Evolutionary conservation across 345 rosid genomes (phyloP), one percentile per base, ranked within the genome.

Genomic region (Adansonia digitata): DNA sequence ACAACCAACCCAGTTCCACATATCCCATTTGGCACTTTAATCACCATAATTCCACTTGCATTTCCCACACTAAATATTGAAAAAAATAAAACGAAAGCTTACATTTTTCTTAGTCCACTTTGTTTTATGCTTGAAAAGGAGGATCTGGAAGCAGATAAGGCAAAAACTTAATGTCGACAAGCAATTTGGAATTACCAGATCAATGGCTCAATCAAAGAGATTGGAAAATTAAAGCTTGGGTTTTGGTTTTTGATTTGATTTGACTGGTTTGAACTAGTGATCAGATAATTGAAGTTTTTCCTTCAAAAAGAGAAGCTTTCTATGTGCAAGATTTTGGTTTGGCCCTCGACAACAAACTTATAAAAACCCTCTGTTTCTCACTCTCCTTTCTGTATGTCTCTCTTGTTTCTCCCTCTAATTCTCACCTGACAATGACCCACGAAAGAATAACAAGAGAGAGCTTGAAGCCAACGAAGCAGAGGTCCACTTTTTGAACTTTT

Each of bases 401-500:
- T 68, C 43, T 63, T 26, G 9, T 42, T 73, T 71, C 63, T 71
- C 70, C 75, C 78, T 77, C 80, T 69, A 57, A 39, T 29, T 72
- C 77, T 77, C 35, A 82, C 80, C 84, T 84, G 92, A 88, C 89
- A 86, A 59, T 85, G 85, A 78, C 82, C 91, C 88, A 90, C 86
- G 87, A 84, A 86, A 85, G 80, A 87, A 84, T 88, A 87, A 84
- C 89, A 79, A 86, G 78, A 82, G 86, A 78, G 86, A 84, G 90
- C 84, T 89, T 74, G 86, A 78, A 79, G 93, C 91, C 98, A 87
- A 92, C 94, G 80, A 86, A 81, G 97, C 91, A 78, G 43, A 83
- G 93, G 92, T 81, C 92, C 90, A 80, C 83, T 63, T 74, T 71
- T n/a, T n/a, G n/a, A n/a, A n/a, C n/a, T n/a, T n/a, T n/a, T n/a